Evolutionary conservation across 371 early-diverging fungal species (phyloP).

Genomic region (Syncephalastrum monosporum): DNA sequence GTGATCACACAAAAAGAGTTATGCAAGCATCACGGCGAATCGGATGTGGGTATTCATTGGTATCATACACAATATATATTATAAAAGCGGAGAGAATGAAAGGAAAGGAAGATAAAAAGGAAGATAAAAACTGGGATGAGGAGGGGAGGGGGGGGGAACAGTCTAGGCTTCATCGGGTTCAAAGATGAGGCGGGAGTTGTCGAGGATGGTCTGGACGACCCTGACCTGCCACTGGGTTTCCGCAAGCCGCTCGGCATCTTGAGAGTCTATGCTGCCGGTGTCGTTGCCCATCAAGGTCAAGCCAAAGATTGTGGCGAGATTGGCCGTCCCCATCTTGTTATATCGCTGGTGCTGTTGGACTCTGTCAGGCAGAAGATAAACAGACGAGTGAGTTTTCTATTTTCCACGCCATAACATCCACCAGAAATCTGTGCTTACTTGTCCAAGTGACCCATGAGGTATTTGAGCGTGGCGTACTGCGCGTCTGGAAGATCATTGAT

Average conservation of each 20-base stretch:
- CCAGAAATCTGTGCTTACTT: constrained; percentile 34
- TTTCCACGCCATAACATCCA: background rate
- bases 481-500: constrained; percentile 73
- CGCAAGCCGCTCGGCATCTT: constrained; percentile 41
- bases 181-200: constrained; percentile 60
- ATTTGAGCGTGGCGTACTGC: constrained; percentile 75
- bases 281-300: constrained; percentile 78
- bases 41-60: too few relatives aligned
- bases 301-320: constrained; percentile 88
- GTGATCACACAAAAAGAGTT: too few relatives aligned
- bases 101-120: background rate
- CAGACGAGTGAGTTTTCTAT: background rate
- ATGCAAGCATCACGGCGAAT: too few relatives aligned
- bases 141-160: too few relatives aligned
- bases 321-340: constrained; percentile 86
- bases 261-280: constrained; percentile 19
- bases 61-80: background rate
- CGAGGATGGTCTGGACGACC: constrained; percentile 61
- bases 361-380: constrained; percentile 29
- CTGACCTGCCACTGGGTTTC: constrained; percentile 60
- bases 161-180: constrained; percentile 49
- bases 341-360: constrained; percentile 72
- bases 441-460: constrained; percentile 73
- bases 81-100: background rate
- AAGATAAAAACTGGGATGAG: too few relatives aligned